Percentiles rank a stretch among this genome's conserved stretches.
phyloP scores from a whole-genome alignment of 2,329 filamentous ascomycete genomes.

The Orbilia blumenaviensis region DNA sequence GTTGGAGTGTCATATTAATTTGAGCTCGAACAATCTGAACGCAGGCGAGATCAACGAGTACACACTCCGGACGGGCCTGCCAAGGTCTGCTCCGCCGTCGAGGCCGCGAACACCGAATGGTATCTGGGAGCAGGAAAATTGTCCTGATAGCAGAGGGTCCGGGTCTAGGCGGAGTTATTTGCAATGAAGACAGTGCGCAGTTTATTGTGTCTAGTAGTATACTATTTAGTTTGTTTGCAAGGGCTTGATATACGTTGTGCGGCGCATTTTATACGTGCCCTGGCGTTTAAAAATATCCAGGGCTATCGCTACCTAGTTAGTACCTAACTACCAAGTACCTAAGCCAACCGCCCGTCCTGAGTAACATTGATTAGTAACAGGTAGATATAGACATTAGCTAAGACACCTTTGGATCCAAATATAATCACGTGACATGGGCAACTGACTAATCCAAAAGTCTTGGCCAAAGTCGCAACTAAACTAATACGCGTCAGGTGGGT shows the following conservation, averaged over 20 bases:
- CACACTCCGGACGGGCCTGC: background rate
- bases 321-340: too few relatives aligned
- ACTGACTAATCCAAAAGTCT: background rate
- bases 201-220: too few relatives aligned
- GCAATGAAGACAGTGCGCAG: background rate
- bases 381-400: too few relatives aligned
- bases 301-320: too few relatives aligned
- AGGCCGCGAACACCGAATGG: background rate
- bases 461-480: background rate
- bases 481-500: conserved; percentile 38
- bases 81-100: background rate
- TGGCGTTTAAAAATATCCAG: too few relatives aligned
- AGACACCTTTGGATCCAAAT: background rate
- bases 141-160: background rate
- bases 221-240: too few relatives aligned
- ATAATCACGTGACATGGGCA: background rate
- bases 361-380: too few relatives aligned
- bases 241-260: too few relatives aligned
- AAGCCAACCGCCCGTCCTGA: too few relatives aligned
- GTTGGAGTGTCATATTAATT: background rate
- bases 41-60: background rate
- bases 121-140: conserved; percentile 2
- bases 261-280: too few relatives aligned
- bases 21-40: background rate
- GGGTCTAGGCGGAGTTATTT: background rate